Base-by-base conservation (phyloP, 257 asterid species). In the Penstemon newberryi region DNA sequence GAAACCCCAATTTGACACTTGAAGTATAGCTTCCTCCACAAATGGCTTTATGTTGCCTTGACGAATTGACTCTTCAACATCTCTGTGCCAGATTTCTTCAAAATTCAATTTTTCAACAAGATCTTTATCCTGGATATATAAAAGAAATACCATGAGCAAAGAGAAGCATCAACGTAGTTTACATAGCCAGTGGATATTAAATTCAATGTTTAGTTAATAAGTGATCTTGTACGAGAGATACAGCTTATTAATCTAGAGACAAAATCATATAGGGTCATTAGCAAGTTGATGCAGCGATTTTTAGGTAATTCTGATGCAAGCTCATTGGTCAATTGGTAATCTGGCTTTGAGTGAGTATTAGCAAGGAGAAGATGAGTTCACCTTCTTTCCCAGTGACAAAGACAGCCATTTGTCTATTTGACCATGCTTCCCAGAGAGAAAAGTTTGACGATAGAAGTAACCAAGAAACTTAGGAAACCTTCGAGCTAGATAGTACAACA, bases 1-100 rank as follows among this genome's bases (percentile, higher is more conserved):
- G 71, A 90, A 92, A 41, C 96, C 97, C 98, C 97, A 90, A 41
- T 84, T 72, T 2, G 98, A 86, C 58, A 92, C 98, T 81, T 86
- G 97, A 63, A 90, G 82, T 58, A 65, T 64, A 50, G 98, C 92
- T 78, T 92, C 98, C 83, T 92, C 96, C 9, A 85, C 66, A 54
- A 90, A 88, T 5, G 98, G 92, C 67, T 46, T 82, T 0, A 69
- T 68, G 73, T 77, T 84, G 38, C 87, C 85, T 63, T 84, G 97
- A 43, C 98, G 83, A 66, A 88, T 69, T 0, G 96, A 86, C 71
- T 92, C 98, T 69, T 88, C 98, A 45, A 90, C 88, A 76, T 92
- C 93, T 83, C 98, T 78, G 60, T 84, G 92, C 97, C 97, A 92
- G 55, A 82, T 53, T 72, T 88, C 82, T 70, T 81, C 86, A 65